Evolutionary conservation across 2,329 filamentous ascomycete species (phyloP).

Genomic region (Diaporthe ampelina): DNA sequence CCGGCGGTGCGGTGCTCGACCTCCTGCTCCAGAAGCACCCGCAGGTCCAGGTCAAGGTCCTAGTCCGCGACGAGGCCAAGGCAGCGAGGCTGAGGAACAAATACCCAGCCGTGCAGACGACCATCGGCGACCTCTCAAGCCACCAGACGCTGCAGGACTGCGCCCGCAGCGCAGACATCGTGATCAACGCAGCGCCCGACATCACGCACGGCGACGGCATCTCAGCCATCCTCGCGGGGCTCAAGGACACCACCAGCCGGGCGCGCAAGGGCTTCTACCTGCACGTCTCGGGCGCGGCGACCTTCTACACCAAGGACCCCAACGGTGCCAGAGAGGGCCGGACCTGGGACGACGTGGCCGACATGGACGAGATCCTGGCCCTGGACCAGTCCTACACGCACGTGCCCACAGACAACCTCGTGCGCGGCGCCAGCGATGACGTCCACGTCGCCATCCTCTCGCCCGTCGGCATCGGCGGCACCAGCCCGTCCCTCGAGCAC

Average conservation of each 20-base stretch:
- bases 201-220: conserved; percentile 42
- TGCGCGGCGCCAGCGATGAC: conserved; percentile 29
- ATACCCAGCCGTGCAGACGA: conserved; percentile 37
- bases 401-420: conserved; percentile 41
- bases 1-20: conserved; percentile 30
- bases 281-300: conserved; percentile 42
- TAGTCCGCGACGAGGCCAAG: conserved; percentile 37
- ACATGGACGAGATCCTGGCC: conserved; percentile 40
- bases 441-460: conserved; percentile 43
- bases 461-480: conserved; percentile 30
- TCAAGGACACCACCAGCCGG: conserved; percentile 20
- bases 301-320: conserved; percentile 40
- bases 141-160: conserved; percentile 16
- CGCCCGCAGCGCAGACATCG: conserved; percentile 40
- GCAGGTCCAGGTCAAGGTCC: conserved; percentile 22
- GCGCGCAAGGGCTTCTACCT: conserved; percentile 40
- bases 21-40: conserved; percentile 8
- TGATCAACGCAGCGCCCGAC: conserved; percentile 41
- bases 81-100: conserved; percentile 32
- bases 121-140: conserved; percentile 36
- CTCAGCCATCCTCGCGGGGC: conserved; percentile 34
- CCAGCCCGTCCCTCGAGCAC: conserved; percentile 36
- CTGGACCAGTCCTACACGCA: conserved; percentile 37
- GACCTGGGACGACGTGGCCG: conserved; percentile 42
- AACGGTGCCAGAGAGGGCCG: conserved; percentile 32